Conservation (phyloP, 805 yeast species). For the Metschnikowia continentalis region DNA sequence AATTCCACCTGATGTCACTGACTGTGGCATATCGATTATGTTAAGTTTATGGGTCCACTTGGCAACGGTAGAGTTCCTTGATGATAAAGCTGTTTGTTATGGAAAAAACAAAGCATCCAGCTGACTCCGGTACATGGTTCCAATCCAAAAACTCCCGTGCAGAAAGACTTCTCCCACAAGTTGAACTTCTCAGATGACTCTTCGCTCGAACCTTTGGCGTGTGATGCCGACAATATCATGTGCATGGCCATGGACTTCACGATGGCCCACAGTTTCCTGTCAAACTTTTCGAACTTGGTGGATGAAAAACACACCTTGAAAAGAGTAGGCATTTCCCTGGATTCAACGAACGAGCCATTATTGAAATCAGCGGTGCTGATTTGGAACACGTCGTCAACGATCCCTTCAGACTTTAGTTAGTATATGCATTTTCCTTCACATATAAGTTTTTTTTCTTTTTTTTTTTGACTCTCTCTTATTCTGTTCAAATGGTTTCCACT, state of each 20-base stretch:
- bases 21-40: too few relatives aligned
- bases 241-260: constrained; percentile 47
- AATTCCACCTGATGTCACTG: constrained; percentile 17
- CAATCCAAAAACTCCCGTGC: neutral
- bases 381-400: constrained; percentile 28
- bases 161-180: neutral
- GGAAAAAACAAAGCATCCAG: neutral
- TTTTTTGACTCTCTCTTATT: too few relatives aligned
- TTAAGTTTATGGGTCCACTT: too few relatives aligned
- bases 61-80: too few relatives aligned
- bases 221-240: constrained; percentile 44
- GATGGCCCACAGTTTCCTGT: constrained; percentile 40
- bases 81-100: too few relatives aligned
- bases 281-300: constrained; percentile 28
- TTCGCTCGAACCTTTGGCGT: constrained; percentile 38
- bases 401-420: constrained; percentile 7
- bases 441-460: too few relatives aligned
- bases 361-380: constrained; percentile 38
- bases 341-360: constrained; percentile 13
- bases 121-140: neutral
- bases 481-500: too few relatives aligned
- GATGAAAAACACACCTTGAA: constrained; percentile 28
- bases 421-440: too few relatives aligned
- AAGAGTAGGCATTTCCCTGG: constrained; percentile 8
- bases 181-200: constrained; percentile 10